Percentiles rank a stretch among this genome's conserved stretches.
Conservation (phyloP, 2,329 filamentous ascomycete species). For the Colletotrichum trifolii region DNA sequence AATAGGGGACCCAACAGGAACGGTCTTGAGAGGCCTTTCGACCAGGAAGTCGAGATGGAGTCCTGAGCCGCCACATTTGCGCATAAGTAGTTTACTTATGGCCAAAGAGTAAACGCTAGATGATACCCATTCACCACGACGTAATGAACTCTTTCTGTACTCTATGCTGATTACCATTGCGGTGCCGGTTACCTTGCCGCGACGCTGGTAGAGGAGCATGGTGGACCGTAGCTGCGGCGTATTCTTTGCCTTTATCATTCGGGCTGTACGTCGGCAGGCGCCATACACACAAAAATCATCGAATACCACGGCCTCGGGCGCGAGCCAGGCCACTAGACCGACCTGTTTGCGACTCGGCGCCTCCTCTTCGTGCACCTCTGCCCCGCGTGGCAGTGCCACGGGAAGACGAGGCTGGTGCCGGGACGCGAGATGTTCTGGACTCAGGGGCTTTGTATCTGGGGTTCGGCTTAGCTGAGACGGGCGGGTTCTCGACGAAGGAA, state of each 20-base stretch:
- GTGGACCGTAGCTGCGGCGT: not conserved
- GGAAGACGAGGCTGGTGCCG: slow-evolving; percentile 48
- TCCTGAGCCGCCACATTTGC: slow-evolving; percentile 20
- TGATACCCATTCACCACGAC: slow-evolving; percentile 33
- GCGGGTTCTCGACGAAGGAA: slow-evolving; percentile 88
- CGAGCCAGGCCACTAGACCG: slow-evolving; percentile 59
- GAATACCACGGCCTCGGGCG: slow-evolving; percentile 58
- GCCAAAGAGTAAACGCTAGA: slow-evolving; percentile 19
- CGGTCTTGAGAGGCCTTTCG: slow-evolving; percentile 39
- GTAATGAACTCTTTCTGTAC: slow-evolving; percentile 15
- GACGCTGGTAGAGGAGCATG: not conserved
- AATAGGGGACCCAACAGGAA: slow-evolving; percentile 61
- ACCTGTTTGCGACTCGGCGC: slow-evolving; percentile 48
- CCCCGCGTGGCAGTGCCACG: slow-evolving; percentile 52
- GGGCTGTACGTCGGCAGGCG: not conserved
- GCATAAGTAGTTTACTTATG: slow-evolving; percentile 8
- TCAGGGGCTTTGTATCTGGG: slow-evolving; percentile 58
- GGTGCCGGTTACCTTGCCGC: too few species aligned
- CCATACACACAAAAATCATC: slow-evolving; percentile 41
- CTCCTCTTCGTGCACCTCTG: slow-evolving; percentile 42
- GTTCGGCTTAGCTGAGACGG: slow-evolving; percentile 62
- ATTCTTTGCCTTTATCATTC: not conserved
- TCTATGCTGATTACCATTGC: slow-evolving; percentile 2
- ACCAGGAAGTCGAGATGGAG: slow-evolving; percentile 53
- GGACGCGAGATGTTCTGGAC: slow-evolving; percentile 55